Percentiles rank a stretch among this genome's conserved stretches.
These are phyloP conservation scores for Aspergillus sp. DNA, from an alignment of 2,329 filamentous ascomycete genomes.

Conservation along the genomic window DNA sequence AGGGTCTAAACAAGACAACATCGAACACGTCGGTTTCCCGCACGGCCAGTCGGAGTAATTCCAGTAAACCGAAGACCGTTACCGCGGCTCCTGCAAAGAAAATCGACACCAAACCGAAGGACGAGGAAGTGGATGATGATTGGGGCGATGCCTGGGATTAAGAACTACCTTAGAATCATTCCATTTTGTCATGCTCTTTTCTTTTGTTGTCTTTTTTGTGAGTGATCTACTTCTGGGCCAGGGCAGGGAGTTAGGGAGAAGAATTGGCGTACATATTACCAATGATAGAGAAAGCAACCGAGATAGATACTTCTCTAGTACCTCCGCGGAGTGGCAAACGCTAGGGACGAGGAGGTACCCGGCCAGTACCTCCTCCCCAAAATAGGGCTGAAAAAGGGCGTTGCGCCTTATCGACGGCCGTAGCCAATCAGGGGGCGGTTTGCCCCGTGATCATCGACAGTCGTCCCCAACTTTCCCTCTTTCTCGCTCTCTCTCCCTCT, in stretches of 20 bases:
- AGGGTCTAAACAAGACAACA: conserved; percentile 69
- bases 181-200: neutral
- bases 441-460: conserved; percentile 17
- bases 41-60: conserved; percentile 37
- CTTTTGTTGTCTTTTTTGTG: neutral
- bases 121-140: conserved; percentile 44
- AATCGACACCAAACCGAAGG: conserved; percentile 64
- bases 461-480: neutral
- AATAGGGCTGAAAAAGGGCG: neutral
- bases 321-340: neutral
- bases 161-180: neutral
- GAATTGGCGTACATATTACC: conserved; percentile 7
- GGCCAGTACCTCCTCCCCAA: neutral
- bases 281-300: neutral
- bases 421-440: conserved; percentile 11
- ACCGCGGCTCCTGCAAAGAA: conserved; percentile 57
- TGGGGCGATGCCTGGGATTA: conserved; percentile 53
- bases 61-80: conserved; percentile 48
- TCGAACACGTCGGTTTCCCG: conserved; percentile 33
- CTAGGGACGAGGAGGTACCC: neutral
- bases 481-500: conserved; percentile 6
- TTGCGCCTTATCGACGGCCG: neutral
- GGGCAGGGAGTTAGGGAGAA: neutral
- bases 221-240: neutral
- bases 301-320: neutral